phyloP scores from a whole-genome alignment of 805 yeast species.

The Starmerella roubikii region DNA sequence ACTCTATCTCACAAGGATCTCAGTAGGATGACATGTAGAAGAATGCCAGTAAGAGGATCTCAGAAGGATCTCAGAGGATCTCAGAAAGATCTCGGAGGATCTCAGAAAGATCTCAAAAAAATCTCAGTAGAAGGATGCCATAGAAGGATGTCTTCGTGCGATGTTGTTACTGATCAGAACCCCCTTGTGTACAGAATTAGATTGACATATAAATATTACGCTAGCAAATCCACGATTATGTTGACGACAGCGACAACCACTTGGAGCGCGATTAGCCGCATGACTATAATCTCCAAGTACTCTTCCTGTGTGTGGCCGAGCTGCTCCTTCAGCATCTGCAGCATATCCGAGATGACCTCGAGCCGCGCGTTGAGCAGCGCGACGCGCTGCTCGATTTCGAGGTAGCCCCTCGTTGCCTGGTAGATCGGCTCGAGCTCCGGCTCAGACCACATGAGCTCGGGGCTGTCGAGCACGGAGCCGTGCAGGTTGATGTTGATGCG shows the following conservation, averaged over 20 bases:
- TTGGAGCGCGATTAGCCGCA: conserved; percentile 81
- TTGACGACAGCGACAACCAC: conserved; percentile 78
- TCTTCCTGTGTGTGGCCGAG: conserved; percentile 87
- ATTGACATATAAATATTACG: conserved; percentile 5
- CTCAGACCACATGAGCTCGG: conserved; percentile 98
- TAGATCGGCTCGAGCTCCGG: conserved; percentile 96
- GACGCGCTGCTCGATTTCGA: conserved; percentile 90
- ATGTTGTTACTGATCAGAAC: too few relatives aligned
- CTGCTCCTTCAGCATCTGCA: conserved; percentile 95
- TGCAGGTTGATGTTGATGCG: conserved; percentile 33
- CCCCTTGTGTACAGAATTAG: too few relatives aligned
- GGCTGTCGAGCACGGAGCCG: conserved; percentile 71
- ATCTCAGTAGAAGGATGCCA: too few relatives aligned
- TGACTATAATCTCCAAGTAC: conserved; percentile 79
- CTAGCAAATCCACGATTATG: conserved; percentile 33
- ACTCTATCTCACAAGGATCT: too few relatives aligned
- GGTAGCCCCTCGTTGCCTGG: conserved; percentile 90
- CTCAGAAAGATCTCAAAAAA: too few relatives aligned
- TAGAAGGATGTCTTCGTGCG: too few relatives aligned
- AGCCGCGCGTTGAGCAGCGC: conserved; percentile 77
- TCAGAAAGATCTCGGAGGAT: too few relatives aligned
- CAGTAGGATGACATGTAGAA: too few relatives aligned
- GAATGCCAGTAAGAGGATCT: too few relatives aligned
- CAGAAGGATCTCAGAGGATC: too few relatives aligned
- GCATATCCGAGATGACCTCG: conserved; percentile 82